phyloP scores from a whole-genome alignment of 2,329 filamentous ascomycete genomes.

The Drechslerella stenobrocha region DNA sequence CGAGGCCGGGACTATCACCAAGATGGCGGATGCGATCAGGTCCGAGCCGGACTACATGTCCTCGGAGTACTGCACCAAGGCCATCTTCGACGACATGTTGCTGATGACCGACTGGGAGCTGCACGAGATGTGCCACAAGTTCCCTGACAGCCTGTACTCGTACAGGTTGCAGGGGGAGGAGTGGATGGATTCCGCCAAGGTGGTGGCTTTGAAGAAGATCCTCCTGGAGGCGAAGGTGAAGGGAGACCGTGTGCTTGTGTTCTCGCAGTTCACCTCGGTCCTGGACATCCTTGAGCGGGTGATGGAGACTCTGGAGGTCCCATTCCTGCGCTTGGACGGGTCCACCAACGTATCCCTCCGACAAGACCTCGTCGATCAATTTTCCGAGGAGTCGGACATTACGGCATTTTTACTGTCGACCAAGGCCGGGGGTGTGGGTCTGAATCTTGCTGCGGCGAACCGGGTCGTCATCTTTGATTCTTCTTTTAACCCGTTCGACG shows the following conservation, averaged over 20 bases:
- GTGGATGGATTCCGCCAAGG: slow-evolving; percentile 79
- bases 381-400: slow-evolving; percentile 73
- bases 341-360: slow-evolving; percentile 78
- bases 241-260: slow-evolving; percentile 84
- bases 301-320: slow-evolving; percentile 70
- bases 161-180: slow-evolving; percentile 65
- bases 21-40: slow-evolving; percentile 77
- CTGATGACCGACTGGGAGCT: slow-evolving; percentile 66
- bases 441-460: slow-evolving; percentile 93
- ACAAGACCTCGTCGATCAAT: slow-evolving; percentile 84
- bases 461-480: slow-evolving; percentile 98
- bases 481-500: slow-evolving; percentile 96
- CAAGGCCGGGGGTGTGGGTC: slow-evolving; percentile 91
- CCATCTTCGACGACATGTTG: slow-evolving; percentile 62
- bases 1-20: slow-evolving; percentile 70
- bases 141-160: slow-evolving; percentile 61
- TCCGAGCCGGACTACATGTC: slow-evolving; percentile 62
- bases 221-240: slow-evolving; percentile 73
- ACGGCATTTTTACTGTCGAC: slow-evolving; percentile 92
- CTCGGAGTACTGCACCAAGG: slow-evolving; percentile 59
- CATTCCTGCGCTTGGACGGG: slow-evolving; percentile 84
- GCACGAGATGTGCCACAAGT: slow-evolving; percentile 64
- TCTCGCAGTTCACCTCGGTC: slow-evolving; percentile 89
- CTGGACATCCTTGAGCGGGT: slow-evolving; percentile 88
- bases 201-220: slow-evolving; percentile 76